phyloP scores from a whole-genome alignment of 2,329 filamentous ascomycete genomes.

The Xylaria sp. region DNA sequence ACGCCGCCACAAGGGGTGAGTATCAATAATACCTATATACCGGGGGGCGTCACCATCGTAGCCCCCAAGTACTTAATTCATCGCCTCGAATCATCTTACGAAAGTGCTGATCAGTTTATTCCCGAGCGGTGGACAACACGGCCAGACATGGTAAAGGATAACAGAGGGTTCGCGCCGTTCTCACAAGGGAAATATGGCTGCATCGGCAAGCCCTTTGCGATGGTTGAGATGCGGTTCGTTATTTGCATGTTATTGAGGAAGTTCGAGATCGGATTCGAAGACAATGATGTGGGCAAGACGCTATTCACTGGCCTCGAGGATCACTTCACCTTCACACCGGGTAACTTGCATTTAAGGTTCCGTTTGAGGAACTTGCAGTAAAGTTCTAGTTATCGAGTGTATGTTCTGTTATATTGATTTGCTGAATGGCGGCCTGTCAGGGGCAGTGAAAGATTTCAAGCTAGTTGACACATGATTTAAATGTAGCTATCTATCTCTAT shows the following conservation, averaged over 20 bases:
- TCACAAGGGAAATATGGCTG: constrained; percentile 24
- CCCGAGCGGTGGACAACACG: constrained; percentile 32
- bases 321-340: constrained; percentile 29
- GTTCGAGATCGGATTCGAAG: constrained; percentile 27
- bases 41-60: constrained; percentile 31
- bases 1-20: constrained; percentile 36
- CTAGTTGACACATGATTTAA: too few relatives aligned
- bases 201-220: constrained; percentile 28
- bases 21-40: constrained; percentile 38
- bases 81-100: constrained; percentile 26
- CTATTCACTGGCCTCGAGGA: constrained; percentile 27
- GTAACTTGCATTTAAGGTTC: constrained; percentile 24
- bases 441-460: too few relatives aligned
- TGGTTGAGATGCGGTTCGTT: constrained; percentile 30
- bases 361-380: background rate
- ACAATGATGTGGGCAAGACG: constrained; percentile 18
- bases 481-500: too few relatives aligned
- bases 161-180: constrained; percentile 7
- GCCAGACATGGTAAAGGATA: constrained; percentile 23
- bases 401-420: background rate
- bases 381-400: background rate
- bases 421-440: too few relatives aligned
- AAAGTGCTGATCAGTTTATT: constrained; percentile 21
- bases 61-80: constrained; percentile 27
- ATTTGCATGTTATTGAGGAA: constrained; percentile 26